Evolutionary conservation across 805 yeast genomes (phyloP), one percentile per base, ranked within the genome.

Genomic region (Metschnikowia matae): DNA sequence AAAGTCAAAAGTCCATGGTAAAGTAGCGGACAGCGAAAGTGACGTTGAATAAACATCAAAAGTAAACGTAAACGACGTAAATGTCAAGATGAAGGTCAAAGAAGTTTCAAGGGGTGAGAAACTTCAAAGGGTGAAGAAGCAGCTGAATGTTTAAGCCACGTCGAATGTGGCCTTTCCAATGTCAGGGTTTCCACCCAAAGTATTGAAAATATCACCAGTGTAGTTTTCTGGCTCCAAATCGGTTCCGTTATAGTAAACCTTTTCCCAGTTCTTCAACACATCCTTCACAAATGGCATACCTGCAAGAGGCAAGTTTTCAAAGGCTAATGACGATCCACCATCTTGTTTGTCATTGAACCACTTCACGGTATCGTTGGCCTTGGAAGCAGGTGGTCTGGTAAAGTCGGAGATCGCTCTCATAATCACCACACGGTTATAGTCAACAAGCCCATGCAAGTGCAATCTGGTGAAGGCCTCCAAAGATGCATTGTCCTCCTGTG

Each of bases 401-500:
- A 79, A 81, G 66, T 83, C 84, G 4, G 85, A 79, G 54, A 80
- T 80, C 44, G 85, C 71, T 71, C 87, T 79, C 80, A 81, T 69
- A 26, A 81, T 70, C 11, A 82, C 80, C 53, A 83, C 71, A 66
- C 87, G 76, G 53, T 75, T 66, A 62, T 67, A 83, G 63, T 81
- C 85, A 47, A 79, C 80, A 52, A 81, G 70, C 8, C 83, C 85
- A 56, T 69, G 71, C 52, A 68, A 69, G 53, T 78, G 79, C 60
- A 77, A 74, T 69, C 88, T 77, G 43, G 80, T 57, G 50, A 83
- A 64, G 7, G 81, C 80, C 63, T 82, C 86, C 60, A 83, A 74
- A 14, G 83, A 70, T 15, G 87, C 87, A 61, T 81, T 79, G 62
- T 83, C 88, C 64, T 83, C 88, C 64, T 82, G 86, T 48, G 84